Evolutionary conservation across 2,329 filamentous ascomycete species (phyloP), one percentile per base, ranked within the genome.

Genomic region (Alternaria solani): DNA sequence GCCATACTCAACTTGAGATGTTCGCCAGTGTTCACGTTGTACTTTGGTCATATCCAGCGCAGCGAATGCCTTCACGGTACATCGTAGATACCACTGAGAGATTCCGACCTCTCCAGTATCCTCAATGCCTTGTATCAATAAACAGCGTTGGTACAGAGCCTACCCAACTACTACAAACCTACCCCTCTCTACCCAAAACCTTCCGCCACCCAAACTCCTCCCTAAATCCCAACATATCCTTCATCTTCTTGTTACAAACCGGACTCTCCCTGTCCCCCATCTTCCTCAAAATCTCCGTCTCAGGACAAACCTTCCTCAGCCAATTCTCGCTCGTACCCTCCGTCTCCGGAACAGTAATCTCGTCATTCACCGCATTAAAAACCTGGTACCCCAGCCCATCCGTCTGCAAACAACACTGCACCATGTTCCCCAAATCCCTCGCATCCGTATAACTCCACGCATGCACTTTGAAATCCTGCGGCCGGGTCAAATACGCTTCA

Each of bases 351-450:
- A 66, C 48, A 3, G 86, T 88, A 60, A 87, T 88, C 16, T 82
- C 84, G 69, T 87, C 83, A 68, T 89, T 89, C 0, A 86, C 86
- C 3, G 86, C 87, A 70, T 89, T 89, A 72, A 89, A 89, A 0
- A 88, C 77, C 68, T 89, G 85, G 62, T 86, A 89, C 0, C 87
- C 87, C 25, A 89, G 64, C 0, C 85, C 85, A 68, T 81, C 79
- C 61, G 82, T 84, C 62, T 80, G n/a, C n/a, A 88, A 78, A 14
- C 80, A 81, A 20, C 83, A 68, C 57, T 88, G 77, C 63, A 85
- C 86, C 63, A 89, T 87, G 66, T 85, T 84, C 0, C 86, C 87
- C 23, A 89, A 68, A 67, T 89, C 87, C 2, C 86, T 73, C 1
- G 84, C 85, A 73, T 89, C 87, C 14, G 85, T 86, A 69, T 89